Percentiles rank a stretch among this genome's conserved stretches.
Conservation (phyloP, 2,329 filamentous ascomycete genomes). For the Trichoderma sp. region DNA sequence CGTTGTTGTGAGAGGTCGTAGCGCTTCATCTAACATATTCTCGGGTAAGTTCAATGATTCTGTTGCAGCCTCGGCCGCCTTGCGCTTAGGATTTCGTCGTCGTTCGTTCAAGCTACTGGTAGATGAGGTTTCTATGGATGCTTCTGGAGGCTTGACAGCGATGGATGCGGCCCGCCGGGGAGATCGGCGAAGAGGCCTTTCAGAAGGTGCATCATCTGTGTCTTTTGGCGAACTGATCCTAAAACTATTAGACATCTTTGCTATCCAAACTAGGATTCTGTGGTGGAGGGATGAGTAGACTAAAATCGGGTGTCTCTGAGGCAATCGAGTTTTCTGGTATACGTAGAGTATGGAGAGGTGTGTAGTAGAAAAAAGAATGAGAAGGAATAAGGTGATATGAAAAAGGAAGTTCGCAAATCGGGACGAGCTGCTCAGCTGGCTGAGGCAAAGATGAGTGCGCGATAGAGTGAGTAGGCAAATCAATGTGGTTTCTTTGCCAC, state of each 20-base stretch:
- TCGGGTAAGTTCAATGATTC: slow-evolving; percentile 33
- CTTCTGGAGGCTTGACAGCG: neutral
- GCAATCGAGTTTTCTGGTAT: neutral
- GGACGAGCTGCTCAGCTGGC: neutral
- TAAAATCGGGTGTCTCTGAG: neutral
- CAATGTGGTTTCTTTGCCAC: neutral
- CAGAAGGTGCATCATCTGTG: neutral
- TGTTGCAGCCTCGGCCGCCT: slow-evolving; percentile 38
- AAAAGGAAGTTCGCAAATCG: neutral
- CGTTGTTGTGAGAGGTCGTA: slow-evolving; percentile 47
- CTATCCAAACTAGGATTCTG: neutral
- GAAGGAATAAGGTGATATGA: neutral
- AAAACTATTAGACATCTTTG: neutral
- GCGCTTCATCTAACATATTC: slow-evolving; percentile 45
- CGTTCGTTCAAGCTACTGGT: slow-evolving; percentile 24
- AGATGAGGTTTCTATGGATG: slow-evolving; percentile 1
- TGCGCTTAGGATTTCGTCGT: slow-evolving; percentile 46
- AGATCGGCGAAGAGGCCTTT: slow-evolving; percentile 16
- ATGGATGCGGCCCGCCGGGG: neutral
- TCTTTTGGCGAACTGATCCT: neutral
- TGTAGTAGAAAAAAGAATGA: neutral
- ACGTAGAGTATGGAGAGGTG: neutral
- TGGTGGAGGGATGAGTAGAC: too few species aligned
- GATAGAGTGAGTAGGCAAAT: neutral
- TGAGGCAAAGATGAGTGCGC: neutral